phyloP scores from a whole-genome alignment of 2,329 filamentous ascomycete genomes.

The Esteya vermicola region DNA sequence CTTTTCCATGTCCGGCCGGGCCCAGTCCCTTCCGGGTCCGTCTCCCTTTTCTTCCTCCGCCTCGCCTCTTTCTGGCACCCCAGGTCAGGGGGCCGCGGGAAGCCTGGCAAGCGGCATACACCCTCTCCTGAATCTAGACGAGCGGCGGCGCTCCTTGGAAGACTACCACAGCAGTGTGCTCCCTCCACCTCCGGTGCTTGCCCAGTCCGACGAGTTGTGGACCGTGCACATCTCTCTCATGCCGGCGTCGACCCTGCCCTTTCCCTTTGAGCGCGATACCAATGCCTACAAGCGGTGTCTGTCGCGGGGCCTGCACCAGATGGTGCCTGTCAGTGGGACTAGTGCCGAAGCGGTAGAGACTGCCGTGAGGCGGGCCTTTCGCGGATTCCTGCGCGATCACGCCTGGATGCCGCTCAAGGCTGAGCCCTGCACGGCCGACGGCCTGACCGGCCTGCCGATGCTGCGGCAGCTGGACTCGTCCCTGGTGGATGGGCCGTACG shows the following conservation, averaged over 20 bases:
- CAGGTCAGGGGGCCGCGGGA: too few species aligned
- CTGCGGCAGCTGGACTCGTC: constrained; percentile 34
- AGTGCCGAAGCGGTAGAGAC: constrained; percentile 32
- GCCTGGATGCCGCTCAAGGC: constrained; percentile 45
- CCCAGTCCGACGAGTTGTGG: constrained; percentile 24
- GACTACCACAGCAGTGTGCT: too few species aligned
- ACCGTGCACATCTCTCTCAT: constrained; percentile 46
- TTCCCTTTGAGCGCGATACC: constrained; percentile 48
- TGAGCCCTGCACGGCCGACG: constrained; percentile 39
- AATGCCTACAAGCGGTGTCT: constrained; percentile 46
- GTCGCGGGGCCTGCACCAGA: constrained; percentile 43
- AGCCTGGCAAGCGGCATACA: too few species aligned
- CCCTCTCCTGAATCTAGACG: too few species aligned
- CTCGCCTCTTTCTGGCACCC: background rate
- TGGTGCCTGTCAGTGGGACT: constrained; percentile 36
- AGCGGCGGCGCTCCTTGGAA: too few species aligned
- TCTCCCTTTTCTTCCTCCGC: background rate
- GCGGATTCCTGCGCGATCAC: constrained; percentile 31
- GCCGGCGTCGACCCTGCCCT: constrained; percentile 36
- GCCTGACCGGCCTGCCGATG: constrained; percentile 42
- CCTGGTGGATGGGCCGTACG: constrained; percentile 27
- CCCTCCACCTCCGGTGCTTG: too few species aligned
- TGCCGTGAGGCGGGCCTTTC: constrained; percentile 36
- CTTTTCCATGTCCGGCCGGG: background rate
- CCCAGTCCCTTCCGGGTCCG: background rate